phyloP scores from a whole-genome alignment of 179 eudicot species.

The Beta macrorhiza region DNA sequence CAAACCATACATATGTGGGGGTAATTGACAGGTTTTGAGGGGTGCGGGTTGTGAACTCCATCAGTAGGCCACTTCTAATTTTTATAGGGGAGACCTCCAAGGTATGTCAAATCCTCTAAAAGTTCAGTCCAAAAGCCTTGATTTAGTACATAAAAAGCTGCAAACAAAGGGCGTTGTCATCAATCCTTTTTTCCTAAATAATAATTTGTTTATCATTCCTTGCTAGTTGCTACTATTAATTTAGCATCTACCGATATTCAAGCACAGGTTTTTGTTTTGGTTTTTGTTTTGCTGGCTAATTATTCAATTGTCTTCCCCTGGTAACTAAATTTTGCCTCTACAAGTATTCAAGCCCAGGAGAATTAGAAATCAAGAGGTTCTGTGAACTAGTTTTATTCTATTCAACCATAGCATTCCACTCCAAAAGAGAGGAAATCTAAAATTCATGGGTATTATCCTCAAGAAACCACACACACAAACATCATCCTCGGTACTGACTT shows the following conservation, averaged over 20 bases:
- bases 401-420: too few species aligned
- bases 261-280: too few species aligned
- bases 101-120: neutral
- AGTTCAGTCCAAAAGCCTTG: neutral
- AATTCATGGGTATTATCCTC: neutral
- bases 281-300: too few species aligned
- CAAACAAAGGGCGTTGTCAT: neutral
- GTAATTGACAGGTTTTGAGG: neutral
- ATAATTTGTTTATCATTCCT: neutral
- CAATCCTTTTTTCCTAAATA: neutral
- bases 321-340: too few species aligned
- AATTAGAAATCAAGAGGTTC: too few species aligned
- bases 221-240: too few species aligned
- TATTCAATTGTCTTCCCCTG: too few species aligned
- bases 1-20: neutral
- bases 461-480: neutral
- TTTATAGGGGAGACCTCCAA: neutral
- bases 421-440: too few species aligned
- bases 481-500: neutral
- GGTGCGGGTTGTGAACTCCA: neutral
- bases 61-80: neutral
- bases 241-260: too few species aligned
- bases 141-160: too few species aligned
- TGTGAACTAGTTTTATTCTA: neutral
- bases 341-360: too few species aligned